phyloP scores from a whole-genome alignment of 2,329 filamentous ascomycete genomes.

The Ceratocystis huliohia region DNA sequence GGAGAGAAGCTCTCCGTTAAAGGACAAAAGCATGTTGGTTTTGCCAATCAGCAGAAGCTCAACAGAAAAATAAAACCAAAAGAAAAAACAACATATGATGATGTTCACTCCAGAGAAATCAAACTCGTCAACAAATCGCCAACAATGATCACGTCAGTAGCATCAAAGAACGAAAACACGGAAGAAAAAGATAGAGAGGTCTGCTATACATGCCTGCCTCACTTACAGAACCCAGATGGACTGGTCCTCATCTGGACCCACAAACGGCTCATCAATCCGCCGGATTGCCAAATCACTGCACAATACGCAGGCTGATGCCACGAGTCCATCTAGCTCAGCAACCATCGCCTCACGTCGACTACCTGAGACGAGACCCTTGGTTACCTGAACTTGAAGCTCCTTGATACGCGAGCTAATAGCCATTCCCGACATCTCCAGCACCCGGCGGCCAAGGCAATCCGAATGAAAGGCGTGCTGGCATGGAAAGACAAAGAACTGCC shows the following conservation, averaged over 20 bases:
- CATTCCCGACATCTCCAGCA: slow-evolving; percentile 67
- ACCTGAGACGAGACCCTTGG: slow-evolving; percentile 57
- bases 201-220: background rate
- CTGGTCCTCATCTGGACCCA: slow-evolving; percentile 56
- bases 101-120: slow-evolving; percentile 1
- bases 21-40: too few relatives aligned
- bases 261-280: slow-evolving; percentile 85
- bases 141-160: background rate
- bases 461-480: slow-evolving; percentile 97
- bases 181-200: background rate
- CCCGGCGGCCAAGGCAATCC: slow-evolving; percentile 77
- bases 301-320: slow-evolving; percentile 81
- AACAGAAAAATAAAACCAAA: background rate
- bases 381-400: slow-evolving; percentile 74
- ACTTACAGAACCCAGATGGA: slow-evolving; percentile 65
- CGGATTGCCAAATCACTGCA: slow-evolving; percentile 94
- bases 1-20: too few relatives aligned
- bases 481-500: slow-evolving; percentile 96
- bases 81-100: background rate
- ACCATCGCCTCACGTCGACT: slow-evolving; percentile 69
- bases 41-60: too few relatives aligned
- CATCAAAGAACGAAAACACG: background rate
- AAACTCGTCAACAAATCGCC: background rate
- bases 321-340: slow-evolving; percentile 77
- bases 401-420: slow-evolving; percentile 67